Evolutionary conservation across 2,329 filamentous ascomycete genomes (phyloP), one percentile per base, ranked within the genome.

Genomic region (Trichoderma hamatum): DNA sequence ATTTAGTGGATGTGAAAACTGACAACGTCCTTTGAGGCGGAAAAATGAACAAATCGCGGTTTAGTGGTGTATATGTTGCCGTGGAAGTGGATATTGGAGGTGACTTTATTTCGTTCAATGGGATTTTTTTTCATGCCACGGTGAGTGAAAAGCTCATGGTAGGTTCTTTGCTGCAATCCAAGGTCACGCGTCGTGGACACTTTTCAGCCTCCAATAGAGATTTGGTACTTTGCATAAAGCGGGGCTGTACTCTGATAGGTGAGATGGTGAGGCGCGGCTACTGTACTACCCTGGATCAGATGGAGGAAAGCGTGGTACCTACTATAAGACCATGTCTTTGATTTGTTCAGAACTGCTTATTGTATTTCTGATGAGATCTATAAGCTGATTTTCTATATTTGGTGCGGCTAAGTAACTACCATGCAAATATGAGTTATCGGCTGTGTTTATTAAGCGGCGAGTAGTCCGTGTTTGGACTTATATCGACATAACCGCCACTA

Each of bases 131-230:
- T 39, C 11, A 61, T 43, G 21, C 10, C 24, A 6, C 13, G 49
- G 32, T 52, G 49, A 51, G 34, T 30, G 56, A 54, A 30, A 67
- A 19, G 49, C 21, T 51, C 24, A 7, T 24, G 49, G 43, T 51
- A 39, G 46, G 28, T 55, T 39, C 10, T 16, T 63, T 13, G 11
- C 28, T 49, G 36, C 26, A 24, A 26, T 30, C 51, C 24, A n/a
- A 26, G 62, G 63, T 66, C 63, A 66, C 63, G 63, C 63, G 63
- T 66, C 21, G 26, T 49, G 63, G 49, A 64, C 16, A 51, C 30
- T 24, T 43, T 58, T 58, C n/a, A 58, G 63, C 63, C 63, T 56
- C 63, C 36, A 55, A 30, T 55, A 36, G 32, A 58, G 55, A n/a
- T 28, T 36, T 16, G 55, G 7, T 26, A 7, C 30, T n/a, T 9